Percentiles rank a stretch among this genome's conserved stretches.
Conservation (phyloP, 2,329 filamentous ascomycete genomes). For the Colletotrichum sojae region DNA sequence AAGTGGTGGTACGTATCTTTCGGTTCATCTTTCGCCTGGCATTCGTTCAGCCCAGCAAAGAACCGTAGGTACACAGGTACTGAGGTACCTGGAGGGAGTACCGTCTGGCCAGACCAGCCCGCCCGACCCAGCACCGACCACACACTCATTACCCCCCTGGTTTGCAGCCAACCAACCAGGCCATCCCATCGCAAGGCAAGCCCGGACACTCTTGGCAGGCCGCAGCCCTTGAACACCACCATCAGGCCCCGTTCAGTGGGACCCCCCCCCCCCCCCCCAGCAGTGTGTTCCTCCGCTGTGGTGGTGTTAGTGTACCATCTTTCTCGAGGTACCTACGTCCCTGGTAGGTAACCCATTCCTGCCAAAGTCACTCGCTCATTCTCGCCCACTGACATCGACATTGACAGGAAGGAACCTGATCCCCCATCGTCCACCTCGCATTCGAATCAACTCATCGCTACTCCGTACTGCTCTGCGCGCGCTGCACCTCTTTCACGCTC, state of each 20-base stretch:
- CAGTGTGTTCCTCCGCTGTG: too few species aligned
- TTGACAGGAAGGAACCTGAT: background rate
- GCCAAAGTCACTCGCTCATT: background rate
- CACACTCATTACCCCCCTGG: slow-evolving; percentile 3
- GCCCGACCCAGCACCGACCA: slow-evolving; percentile 13
- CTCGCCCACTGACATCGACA: background rate
- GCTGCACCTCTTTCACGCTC: slow-evolving; percentile 9
- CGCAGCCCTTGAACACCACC: background rate
- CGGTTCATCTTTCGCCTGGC: background rate
- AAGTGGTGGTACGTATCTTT: background rate
- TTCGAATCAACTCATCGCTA: slow-evolving; percentile 14
- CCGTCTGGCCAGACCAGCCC: slow-evolving; percentile 1
- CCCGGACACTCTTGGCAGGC: slow-evolving; percentile 1
- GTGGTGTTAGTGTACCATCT: too few species aligned
- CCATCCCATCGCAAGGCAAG: slow-evolving; percentile 6
- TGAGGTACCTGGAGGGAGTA: background rate
- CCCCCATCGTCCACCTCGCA: background rate
- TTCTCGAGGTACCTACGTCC: too few species aligned
- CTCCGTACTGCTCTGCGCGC: background rate
- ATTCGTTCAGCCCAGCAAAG: background rate
- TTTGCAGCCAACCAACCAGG: slow-evolving; percentile 1
- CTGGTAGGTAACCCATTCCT: background rate
- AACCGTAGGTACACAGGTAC: background rate
- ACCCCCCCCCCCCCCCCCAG: too few species aligned
- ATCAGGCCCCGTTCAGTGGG: background rate